Conservation (phyloP, 352 stramenopile species). For the Globisporangium spiculum region DNA sequence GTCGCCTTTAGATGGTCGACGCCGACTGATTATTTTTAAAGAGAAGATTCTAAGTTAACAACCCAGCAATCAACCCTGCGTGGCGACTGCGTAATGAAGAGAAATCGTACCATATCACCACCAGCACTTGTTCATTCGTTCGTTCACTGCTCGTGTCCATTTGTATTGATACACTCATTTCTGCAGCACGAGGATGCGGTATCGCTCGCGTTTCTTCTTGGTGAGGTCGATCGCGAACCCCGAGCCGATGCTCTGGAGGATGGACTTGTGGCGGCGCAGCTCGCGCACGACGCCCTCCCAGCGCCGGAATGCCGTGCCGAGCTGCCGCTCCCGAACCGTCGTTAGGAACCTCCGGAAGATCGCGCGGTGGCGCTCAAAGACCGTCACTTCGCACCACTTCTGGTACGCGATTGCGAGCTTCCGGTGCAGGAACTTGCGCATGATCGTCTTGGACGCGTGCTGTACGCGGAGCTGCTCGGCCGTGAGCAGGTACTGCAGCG, state of each 20-base stretch:
- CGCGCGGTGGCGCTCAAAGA: conserved; percentile 41
- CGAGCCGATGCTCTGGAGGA: conserved; percentile 39
- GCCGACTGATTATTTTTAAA: neutral
- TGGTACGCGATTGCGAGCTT: conserved; percentile 36
- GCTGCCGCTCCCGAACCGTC: conserved; percentile 43
- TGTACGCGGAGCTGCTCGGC: conserved; percentile 49
- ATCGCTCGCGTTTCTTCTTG: conserved; percentile 62
- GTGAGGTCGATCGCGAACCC: conserved; percentile 58
- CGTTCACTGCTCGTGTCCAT: neutral
- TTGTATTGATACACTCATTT: conserved; percentile 29
- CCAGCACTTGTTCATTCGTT: neutral
- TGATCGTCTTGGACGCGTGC: conserved; percentile 38
- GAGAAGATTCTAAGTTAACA: conserved; percentile 2
- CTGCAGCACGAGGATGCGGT: conserved; percentile 65
- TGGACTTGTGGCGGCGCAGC: conserved; percentile 40
- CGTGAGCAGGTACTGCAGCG: conserved; percentile 58
- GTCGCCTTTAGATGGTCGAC: neutral
- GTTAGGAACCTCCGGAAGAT: conserved; percentile 46
- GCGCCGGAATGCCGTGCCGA: conserved; percentile 51
- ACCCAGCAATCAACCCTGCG: neutral
- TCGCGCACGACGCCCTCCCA: conserved; percentile 48
- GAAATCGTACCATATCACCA: neutral
- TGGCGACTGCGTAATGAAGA: neutral
- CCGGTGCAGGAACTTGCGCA: conserved; percentile 40
- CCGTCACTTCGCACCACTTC: conserved; percentile 43